phyloP scores from a whole-genome alignment of 2,329 filamentous ascomycete species.

The Tolypocladium endophyticum region DNA sequence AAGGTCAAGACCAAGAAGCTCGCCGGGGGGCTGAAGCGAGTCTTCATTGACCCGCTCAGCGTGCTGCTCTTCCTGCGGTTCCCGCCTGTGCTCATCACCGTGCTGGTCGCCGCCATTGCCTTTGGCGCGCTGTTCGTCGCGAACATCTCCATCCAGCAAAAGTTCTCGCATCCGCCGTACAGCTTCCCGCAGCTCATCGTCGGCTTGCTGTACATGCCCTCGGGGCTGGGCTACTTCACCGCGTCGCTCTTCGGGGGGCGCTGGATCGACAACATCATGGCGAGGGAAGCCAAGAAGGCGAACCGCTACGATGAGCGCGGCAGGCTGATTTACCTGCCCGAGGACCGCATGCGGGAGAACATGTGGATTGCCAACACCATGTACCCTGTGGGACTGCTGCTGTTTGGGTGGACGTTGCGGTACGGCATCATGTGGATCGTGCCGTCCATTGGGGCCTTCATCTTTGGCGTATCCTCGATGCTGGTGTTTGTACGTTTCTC shows the following conservation, averaged over 20 bases:
- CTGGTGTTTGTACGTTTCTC: slow-evolving; percentile 52
- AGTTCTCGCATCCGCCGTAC: slow-evolving; percentile 59
- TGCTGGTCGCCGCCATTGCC: slow-evolving; percentile 63
- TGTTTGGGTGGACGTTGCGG: slow-evolving; percentile 67
- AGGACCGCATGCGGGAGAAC: slow-evolving; percentile 77
- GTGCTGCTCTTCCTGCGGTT: slow-evolving; percentile 64
- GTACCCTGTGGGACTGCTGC: slow-evolving; percentile 60
- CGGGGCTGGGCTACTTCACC: slow-evolving; percentile 61
- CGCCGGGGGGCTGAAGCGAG: slow-evolving; percentile 42
- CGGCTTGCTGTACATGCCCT: slow-evolving; percentile 68
- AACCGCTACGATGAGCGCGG: slow-evolving; percentile 58
- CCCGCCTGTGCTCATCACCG: slow-evolving; percentile 61
- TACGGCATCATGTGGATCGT: slow-evolving; percentile 56
- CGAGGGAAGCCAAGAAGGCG: slow-evolving; percentile 59
- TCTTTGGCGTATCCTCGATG: slow-evolving; percentile 72
- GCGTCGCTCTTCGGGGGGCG: slow-evolving; percentile 59
- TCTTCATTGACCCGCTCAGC: slow-evolving; percentile 61
- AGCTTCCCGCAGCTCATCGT: slow-evolving; percentile 57
- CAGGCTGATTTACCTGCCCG: slow-evolving; percentile 57
- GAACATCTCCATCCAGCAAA: slow-evolving; percentile 66
- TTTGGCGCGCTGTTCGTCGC: slow-evolving; percentile 68
- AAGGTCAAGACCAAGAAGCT: slow-evolving; percentile 44
- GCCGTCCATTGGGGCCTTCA: slow-evolving; percentile 54
- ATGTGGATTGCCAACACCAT: slow-evolving; percentile 63
- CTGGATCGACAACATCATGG: slow-evolving; percentile 78